Percentiles rank a stretch among this genome's conserved stretches.
Evolutionary conservation across 1,284 basidiomycete genomes (phyloP).

Genomic region (Cerioporus squamosus): DNA sequence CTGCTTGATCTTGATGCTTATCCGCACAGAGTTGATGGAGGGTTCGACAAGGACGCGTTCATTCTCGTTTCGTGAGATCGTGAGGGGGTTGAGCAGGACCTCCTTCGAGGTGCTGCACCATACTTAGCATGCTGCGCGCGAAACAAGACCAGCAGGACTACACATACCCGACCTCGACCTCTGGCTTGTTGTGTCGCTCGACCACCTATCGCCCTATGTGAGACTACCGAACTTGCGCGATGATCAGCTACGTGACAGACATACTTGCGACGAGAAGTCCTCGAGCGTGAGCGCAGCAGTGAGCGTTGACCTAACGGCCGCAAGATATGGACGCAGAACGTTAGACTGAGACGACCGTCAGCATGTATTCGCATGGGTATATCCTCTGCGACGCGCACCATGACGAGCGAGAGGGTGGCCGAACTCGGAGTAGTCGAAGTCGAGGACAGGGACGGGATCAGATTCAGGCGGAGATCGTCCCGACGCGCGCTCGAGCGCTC

Average conservation of each 20-base stretch:
- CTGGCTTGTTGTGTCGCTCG: conserved; percentile 96
- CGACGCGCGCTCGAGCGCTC: conserved; percentile 15
- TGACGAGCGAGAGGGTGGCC: conserved; percentile 30
- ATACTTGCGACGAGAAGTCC: conserved; percentile 96
- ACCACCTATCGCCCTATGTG: conserved; percentile 66
- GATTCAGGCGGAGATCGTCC: conserved; percentile 29
- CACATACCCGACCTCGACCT: conserved; percentile 82
- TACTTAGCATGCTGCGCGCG: background rate
- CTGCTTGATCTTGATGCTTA: conserved; percentile 99
- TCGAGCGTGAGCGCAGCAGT: conserved; percentile 97
- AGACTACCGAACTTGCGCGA: conserved; percentile 2
- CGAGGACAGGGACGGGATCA: conserved; percentile 19
- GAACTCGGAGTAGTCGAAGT: conserved; percentile 7
- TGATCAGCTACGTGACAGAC: conserved; percentile 14
- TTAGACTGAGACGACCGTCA: conserved; percentile 59
- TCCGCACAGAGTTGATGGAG: conserved; percentile 94
- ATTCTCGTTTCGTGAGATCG: conserved; percentile 95
- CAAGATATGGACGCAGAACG: conserved; percentile 92
- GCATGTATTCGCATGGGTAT: background rate
- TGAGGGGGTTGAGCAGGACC: conserved; percentile 90
- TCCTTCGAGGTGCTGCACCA: conserved; percentile 82
- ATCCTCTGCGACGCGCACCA: conserved; percentile 42
- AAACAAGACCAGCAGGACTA: background rate
- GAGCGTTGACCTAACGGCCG: conserved; percentile 92
- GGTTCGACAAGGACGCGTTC: conserved; percentile 97